Conservation (phyloP, 2,329 filamentous ascomycete genomes). For the Scorias spongiosa region DNA sequence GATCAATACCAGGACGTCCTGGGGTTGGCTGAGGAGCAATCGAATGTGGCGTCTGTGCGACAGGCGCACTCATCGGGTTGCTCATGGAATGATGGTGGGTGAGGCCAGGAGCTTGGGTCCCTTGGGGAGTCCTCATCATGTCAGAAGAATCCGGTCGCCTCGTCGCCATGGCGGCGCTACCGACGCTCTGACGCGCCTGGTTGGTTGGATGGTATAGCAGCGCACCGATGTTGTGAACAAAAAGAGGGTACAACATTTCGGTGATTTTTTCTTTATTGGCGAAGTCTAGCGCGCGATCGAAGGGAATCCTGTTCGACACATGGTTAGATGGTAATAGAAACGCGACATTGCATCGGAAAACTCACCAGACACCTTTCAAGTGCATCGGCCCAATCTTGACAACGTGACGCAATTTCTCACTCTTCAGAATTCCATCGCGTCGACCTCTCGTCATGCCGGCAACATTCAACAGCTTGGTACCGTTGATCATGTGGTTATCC, state of each 20-base stretch:
- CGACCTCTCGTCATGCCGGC: constrained; percentile 95
- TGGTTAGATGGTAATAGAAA: constrained; percentile 5
- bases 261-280: constrained; percentile 99
- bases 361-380: constrained; percentile 90
- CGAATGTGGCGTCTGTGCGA: constrained; percentile 51
- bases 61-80: constrained; percentile 40
- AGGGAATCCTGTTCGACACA: constrained; percentile 64
- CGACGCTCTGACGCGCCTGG: constrained; percentile 54
- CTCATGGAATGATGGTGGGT: constrained; percentile 56
- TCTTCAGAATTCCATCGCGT: constrained; percentile 91
- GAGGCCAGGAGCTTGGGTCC: constrained; percentile 50
- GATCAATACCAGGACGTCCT: constrained; percentile 59
- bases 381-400: constrained; percentile 99
- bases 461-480: constrained; percentile 91
- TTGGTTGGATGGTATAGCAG: constrained; percentile 90
- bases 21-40: constrained; percentile 45
- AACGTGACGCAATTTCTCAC: constrained; percentile 89
- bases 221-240: constrained; percentile 92
- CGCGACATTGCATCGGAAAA: constrained; percentile 6
- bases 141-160: constrained; percentile 43
- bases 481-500: constrained; percentile 99
- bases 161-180: constrained; percentile 52
- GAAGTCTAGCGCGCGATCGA: constrained; percentile 92
- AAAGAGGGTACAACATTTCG: constrained; percentile 82
- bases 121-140: constrained; percentile 45